phyloP scores from a whole-genome alignment of 192 early-diverging fungal species.

The Fimicolochytrium jonesii region DNA sequence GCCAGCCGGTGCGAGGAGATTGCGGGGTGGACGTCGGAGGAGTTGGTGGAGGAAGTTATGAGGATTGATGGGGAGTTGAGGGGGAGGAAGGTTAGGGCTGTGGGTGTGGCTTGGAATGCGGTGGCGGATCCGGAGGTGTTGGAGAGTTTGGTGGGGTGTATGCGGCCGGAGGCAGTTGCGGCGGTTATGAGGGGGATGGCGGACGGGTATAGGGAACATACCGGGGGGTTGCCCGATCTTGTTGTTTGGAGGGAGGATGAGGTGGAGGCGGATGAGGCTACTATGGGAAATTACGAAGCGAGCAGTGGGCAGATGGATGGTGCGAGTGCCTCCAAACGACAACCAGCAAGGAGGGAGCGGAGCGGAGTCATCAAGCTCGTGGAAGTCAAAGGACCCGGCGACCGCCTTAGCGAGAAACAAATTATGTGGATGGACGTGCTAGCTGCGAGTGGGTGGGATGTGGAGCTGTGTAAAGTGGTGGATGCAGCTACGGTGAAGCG shows the following conservation, averaged over 20 bases:
- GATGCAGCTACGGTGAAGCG: too few relatives aligned
- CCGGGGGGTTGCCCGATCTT: constrained; percentile 47
- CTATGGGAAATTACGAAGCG: not conserved
- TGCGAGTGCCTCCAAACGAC: too few relatives aligned
- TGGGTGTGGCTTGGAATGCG: constrained; percentile 11
- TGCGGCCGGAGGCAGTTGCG: constrained; percentile 4
- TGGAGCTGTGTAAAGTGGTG: constrained; percentile 37
- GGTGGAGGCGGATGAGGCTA: too few relatives aligned
- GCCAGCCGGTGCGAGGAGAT: constrained; percentile 29
- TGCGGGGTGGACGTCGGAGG: not conserved
- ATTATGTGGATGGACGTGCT: constrained; percentile 45
- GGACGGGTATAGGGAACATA: constrained; percentile 24
- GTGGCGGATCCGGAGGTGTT: constrained; percentile 10
- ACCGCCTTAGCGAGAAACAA: constrained; percentile 41
- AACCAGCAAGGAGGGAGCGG: constrained; percentile 4
- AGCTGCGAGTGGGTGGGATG: constrained; percentile 22
- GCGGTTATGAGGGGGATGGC: constrained; percentile 17
- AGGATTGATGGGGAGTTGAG: constrained; percentile 1
- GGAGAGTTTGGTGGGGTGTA: constrained; percentile 25
- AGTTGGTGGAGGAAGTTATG: constrained; percentile 13
- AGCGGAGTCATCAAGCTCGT: constrained; percentile 25
- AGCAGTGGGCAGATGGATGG: not conserved
- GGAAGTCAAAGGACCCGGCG: constrained; percentile 49
- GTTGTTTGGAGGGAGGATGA: too few relatives aligned
- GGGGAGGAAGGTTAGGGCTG: not conserved